Conservation (phyloP, 208 protist species). For the Zelonia costaricensis region DNA sequence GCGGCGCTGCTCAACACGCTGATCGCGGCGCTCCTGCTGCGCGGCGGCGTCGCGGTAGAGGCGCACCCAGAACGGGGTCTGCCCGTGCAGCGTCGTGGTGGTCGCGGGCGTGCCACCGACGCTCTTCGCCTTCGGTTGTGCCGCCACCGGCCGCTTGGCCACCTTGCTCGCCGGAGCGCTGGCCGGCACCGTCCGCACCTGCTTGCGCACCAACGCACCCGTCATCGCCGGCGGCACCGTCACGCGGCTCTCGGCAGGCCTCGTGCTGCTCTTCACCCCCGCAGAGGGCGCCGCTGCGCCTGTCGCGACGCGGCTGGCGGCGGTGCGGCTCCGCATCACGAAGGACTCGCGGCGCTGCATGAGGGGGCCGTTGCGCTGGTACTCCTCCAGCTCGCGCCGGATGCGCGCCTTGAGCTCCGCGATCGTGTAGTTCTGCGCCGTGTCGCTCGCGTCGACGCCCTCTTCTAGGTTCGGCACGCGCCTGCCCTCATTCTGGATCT, state of each 20-base stretch:
- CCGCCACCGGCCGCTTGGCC: too few species aligned
- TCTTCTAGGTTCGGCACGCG: constrained; percentile 40
- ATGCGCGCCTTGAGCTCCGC: constrained; percentile 59
- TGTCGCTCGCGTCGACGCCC: constrained; percentile 45
- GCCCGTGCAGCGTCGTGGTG: not conserved
- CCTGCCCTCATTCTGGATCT: constrained; percentile 22
- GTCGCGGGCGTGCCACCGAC: not conserved
- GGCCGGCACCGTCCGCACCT: too few species aligned
- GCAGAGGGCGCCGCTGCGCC: not conserved
- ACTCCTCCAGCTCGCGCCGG: constrained; percentile 66
- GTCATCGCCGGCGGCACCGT: not conserved
- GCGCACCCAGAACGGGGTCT: constrained; percentile 41
- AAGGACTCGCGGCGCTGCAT: constrained; percentile 32
- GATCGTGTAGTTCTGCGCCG: constrained; percentile 41
- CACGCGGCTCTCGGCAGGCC: constrained; percentile 1
- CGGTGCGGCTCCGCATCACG: too few species aligned
- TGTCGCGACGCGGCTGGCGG: constrained; percentile 11
- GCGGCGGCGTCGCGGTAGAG: constrained; percentile 35
- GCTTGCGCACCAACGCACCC: too few species aligned
- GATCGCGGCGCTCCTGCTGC: constrained; percentile 27
- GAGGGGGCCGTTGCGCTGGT: constrained; percentile 46
- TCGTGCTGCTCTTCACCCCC: not conserved
- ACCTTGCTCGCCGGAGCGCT: not conserved
- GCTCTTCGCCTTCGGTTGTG: not conserved
- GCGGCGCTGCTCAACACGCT: constrained; percentile 17